Evolutionary conservation across 1,284 basidiomycete species (phyloP).

Genomic region (Inonotus obliquus): DNA sequence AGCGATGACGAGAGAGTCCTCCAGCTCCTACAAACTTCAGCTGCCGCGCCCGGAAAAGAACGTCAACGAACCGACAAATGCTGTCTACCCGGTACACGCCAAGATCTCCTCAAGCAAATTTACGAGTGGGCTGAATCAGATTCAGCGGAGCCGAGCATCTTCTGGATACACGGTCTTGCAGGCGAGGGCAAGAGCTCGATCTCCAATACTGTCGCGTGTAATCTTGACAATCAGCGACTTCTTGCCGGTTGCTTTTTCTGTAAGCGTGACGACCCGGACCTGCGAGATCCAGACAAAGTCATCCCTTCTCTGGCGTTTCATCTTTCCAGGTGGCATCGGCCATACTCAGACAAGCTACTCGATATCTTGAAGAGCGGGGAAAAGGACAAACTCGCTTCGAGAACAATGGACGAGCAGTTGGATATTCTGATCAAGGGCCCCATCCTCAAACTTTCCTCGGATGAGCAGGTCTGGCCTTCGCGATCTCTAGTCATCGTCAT

Average conservation of each 20-base stretch:
- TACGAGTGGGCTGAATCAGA: not conserved
- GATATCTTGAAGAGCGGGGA: not conserved
- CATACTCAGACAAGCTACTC: not conserved
- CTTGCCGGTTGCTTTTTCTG: conserved; percentile 12
- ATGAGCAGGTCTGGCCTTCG: not conserved
- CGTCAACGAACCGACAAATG: not conserved
- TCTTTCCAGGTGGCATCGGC: not conserved
- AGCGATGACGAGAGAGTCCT: not conserved
- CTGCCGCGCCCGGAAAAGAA: not conserved
- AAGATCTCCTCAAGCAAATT: not conserved
- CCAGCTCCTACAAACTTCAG: not conserved
- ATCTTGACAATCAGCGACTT: not conserved
- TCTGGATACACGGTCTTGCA: conserved; percentile 7
- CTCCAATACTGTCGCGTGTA: not conserved
- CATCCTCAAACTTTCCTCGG: not conserved
- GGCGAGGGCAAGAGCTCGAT: conserved; percentile 14
- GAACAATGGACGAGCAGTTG: not conserved
- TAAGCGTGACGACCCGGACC: conserved; percentile 1
- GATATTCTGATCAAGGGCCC: not conserved
- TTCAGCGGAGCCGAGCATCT: not conserved
- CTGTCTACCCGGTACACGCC: not conserved
- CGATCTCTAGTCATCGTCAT: conserved; percentile 4
- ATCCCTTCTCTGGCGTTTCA: not conserved
- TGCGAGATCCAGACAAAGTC: not conserved
- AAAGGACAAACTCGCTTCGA: not conserved